phyloP scores from a whole-genome alignment of 1,284 basidiomycete species.

The Cryptococcus jaspeensis region DNA sequence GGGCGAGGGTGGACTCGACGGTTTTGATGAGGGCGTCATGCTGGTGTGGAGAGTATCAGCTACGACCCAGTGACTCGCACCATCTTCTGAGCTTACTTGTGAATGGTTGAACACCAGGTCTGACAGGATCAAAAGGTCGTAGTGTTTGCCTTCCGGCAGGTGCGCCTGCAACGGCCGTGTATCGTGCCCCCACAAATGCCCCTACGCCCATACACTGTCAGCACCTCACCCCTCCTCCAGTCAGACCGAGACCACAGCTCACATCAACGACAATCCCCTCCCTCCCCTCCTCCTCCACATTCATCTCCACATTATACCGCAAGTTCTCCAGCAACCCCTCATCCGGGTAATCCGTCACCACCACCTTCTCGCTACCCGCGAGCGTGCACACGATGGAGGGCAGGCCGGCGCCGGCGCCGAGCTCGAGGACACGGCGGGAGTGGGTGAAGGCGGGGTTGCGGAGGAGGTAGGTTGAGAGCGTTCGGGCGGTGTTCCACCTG shows the following conservation, averaged over 20 bases:
- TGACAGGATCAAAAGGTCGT: slow-evolving; percentile 82
- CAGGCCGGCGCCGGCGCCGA: slow-evolving; percentile 88
- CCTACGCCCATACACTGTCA: slow-evolving; percentile 55
- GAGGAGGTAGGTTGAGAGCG: slow-evolving; percentile 72
- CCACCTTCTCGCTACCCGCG: slow-evolving; percentile 61
- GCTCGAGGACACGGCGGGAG: slow-evolving; percentile 67
- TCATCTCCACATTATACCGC: slow-evolving; percentile 64
- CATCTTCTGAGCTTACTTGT: slow-evolving; percentile 28
- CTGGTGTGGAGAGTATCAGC: slow-evolving; percentile 18
- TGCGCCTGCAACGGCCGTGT: slow-evolving; percentile 59
- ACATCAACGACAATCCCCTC: slow-evolving; percentile 58
- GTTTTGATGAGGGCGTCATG: slow-evolving; percentile 80
- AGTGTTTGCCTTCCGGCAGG: slow-evolving; percentile 49
- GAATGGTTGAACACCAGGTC: slow-evolving; percentile 64
- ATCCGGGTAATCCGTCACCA: slow-evolving; percentile 93
- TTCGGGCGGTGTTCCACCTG: slow-evolving; percentile 82
- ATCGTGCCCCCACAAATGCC: slow-evolving; percentile 86
- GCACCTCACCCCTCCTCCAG: not conserved
- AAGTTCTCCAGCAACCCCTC: slow-evolving; percentile 74
- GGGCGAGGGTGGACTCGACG: slow-evolving; percentile 59
- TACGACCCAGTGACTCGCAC: not conserved
- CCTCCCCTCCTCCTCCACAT: slow-evolving; percentile 53
- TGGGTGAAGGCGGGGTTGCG: slow-evolving; percentile 34
- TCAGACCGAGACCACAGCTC: slow-evolving; percentile 12
- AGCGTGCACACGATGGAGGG: slow-evolving; percentile 73